phyloP scores from a whole-genome alignment of 345 rosid genomes.

The Gynandropsis gynandra region DNA sequence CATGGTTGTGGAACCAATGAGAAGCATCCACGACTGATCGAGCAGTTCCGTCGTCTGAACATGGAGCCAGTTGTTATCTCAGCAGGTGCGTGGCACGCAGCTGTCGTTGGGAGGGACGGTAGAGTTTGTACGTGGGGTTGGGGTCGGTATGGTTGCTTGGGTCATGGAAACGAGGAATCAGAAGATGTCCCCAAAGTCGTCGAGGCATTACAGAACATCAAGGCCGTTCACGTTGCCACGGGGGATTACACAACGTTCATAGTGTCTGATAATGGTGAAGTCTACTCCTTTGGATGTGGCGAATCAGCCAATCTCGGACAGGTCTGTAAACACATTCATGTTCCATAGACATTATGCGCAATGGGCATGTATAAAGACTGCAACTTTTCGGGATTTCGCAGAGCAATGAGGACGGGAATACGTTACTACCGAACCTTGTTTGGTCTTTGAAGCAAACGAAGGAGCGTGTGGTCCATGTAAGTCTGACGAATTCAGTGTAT shows the following conservation, averaged over 20 bases:
- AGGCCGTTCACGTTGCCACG: constrained; percentile 80
- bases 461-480: constrained; percentile 77
- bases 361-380: neutral
- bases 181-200: constrained; percentile 77
- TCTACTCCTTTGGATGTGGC: constrained; percentile 90
- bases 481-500: constrained; percentile 71
- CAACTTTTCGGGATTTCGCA: constrained; percentile 18
- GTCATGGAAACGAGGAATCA: constrained; percentile 85
- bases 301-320: constrained; percentile 93
- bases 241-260: constrained; percentile 93
- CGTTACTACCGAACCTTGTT: constrained; percentile 62
- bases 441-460: constrained; percentile 61
- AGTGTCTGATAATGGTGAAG: constrained; percentile 81
- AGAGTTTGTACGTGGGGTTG: constrained; percentile 98
- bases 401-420: constrained; percentile 61
- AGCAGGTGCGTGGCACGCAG: constrained; percentile 99
- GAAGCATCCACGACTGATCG: constrained; percentile 81
- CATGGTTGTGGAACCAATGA: constrained; percentile 71
- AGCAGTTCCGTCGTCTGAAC: constrained; percentile 61
- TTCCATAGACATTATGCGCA: constrained; percentile 8
- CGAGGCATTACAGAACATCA: constrained; percentile 57
- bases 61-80: constrained; percentile 85
- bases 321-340: no score
- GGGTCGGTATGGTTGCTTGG: constrained; percentile 94
- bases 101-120: constrained; percentile 88